Conservation (phyloP, 139 green algal species). For the Penium margaritaceum region DNA sequence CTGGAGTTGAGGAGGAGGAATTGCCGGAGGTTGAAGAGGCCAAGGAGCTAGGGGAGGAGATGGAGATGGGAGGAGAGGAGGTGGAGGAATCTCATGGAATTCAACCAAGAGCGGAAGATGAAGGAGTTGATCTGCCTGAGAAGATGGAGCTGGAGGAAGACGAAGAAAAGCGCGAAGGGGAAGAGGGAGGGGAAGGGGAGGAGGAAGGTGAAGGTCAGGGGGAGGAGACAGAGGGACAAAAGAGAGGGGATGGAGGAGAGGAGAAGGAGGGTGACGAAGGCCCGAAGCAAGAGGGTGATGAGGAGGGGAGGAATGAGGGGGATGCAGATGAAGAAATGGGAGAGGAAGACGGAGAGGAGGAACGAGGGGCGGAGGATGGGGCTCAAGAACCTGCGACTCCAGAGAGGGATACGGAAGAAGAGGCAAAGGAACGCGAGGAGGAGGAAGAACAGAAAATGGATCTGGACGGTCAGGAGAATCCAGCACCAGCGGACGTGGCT, state of each 20-base stretch:
- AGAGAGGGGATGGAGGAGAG: conserved; percentile 35
- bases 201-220: conserved; percentile 11
- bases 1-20: conserved; percentile 46
- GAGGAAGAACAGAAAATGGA: too few relatives aligned
- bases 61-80: conserved; percentile 50
- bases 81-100: conserved; percentile 43
- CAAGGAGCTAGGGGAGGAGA: conserved; percentile 44
- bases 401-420: too few relatives aligned
- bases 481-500: too few relatives aligned
- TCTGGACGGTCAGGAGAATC: conserved; percentile 24
- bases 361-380: too few relatives aligned
- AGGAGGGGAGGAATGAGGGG: conserved; percentile 16
- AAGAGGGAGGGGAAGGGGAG: conserved; percentile 29
- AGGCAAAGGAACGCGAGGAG: too few relatives aligned
- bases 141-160: conserved; percentile 56
- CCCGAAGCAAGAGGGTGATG: conserved; percentile 23
- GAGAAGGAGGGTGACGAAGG: conserved; percentile 24
- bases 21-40: conserved; percentile 39
- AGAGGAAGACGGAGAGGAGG: too few relatives aligned
- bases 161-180: conserved; percentile 50
- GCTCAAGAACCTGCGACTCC: too few relatives aligned
- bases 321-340: too few relatives aligned
- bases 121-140: conserved; percentile 49
- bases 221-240: conserved; percentile 19
- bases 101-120: conserved; percentile 40